Evolutionary conservation across 352 stramenopile species (phyloP), one percentile per base, ranked within the genome.

Genomic region (Globisporangium echinulatum): DNA sequence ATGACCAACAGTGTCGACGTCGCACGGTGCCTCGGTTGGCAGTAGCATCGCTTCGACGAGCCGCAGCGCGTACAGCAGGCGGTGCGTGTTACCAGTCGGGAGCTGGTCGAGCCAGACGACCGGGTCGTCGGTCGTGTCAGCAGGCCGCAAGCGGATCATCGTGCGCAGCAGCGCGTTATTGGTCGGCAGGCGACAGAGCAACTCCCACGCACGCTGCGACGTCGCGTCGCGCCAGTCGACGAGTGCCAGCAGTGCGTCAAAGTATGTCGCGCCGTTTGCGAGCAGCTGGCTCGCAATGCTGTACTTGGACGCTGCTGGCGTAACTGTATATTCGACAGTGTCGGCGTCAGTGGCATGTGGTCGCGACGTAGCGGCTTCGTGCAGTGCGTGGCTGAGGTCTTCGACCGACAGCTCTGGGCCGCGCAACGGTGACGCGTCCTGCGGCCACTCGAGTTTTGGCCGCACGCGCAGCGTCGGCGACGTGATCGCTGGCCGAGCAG

Each of bases 21-120:
- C 17, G n/a, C 15, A n/a, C 39, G 25, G 9, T 9, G 15, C 47
- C 25, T 72, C 67, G 38, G 69, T 46, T 19, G 79, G 76, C 9
- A 92, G 61, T 10, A 92, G 66, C 0, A 93, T 69, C 6, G 80
- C 78, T 56, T 94, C 84, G 7, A 94, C 64, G 25, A 92, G 58
- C 5, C 84, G 71, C 38, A 94, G 62, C 3, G 77, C 66, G 48
- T 94, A 94, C 17, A 90, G 54, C 10, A 90, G 54, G 7, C 78
- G 71, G 55, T 91, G 74, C 5, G 78, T 62, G 52, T 81, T 83
- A 5, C 57, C 63, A 4, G 59, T 59, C 25, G 85, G 64, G 40
- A 94, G 48, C 8, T 92, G 44, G 6, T 71, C 54, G 1, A 58
- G 59, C 83, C 82, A 94, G 3, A 70, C 19, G 9, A 77, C 72